A percentile compares a stretch with the other conserved stretches of the same genome.
Conservation (phyloP, 2,329 filamentous ascomycete genomes). For the Teratosphaeria gauchensis region DNA sequence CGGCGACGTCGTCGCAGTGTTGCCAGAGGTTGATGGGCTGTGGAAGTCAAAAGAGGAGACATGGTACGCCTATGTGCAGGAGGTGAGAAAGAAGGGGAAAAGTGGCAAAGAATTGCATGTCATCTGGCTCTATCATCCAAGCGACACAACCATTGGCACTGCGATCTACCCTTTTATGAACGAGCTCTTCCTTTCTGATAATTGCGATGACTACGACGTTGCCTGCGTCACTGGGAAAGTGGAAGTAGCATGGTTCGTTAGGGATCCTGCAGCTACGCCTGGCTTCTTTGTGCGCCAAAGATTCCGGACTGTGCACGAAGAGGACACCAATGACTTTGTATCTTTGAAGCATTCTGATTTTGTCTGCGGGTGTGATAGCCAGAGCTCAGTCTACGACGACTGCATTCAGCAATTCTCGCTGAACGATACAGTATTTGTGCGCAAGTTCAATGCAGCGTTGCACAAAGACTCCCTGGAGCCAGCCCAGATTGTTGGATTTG, state of each 20-base stretch:
- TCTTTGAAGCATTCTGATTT: conserved; percentile 49
- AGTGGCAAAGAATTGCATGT: conserved; percentile 46
- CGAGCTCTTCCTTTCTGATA: conserved; percentile 67
- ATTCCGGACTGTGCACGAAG: conserved; percentile 46
- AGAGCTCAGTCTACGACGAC: conserved; percentile 8
- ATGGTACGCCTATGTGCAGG: conserved; percentile 62
- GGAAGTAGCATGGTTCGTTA: conserved; percentile 48
- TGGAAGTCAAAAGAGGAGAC: conserved; percentile 47
- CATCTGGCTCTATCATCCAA: conserved; percentile 63
- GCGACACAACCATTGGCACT: conserved; percentile 59
- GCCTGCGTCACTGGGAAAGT: conserved; percentile 47
- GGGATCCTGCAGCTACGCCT: conserved; percentile 33
- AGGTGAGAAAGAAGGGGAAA: conserved; percentile 31
- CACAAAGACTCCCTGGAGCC: conserved; percentile 42
- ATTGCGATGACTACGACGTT: conserved; percentile 48
- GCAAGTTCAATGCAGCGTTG: conserved; percentile 6
- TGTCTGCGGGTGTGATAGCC: conserved; percentile 36
- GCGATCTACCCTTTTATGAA: conserved; percentile 61
- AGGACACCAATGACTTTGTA: conserved; percentile 46
- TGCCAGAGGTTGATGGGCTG: conserved; percentile 38
- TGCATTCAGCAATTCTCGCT: conserved; percentile 26
- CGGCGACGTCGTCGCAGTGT: conserved; percentile 43
- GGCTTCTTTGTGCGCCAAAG: conserved; percentile 63
- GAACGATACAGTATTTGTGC: conserved; percentile 54
- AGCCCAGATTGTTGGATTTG: conserved; percentile 45